These are phyloP conservation scores for Xylariaceae sp. DNA, from an alignment of 2,329 filamentous ascomycete species.

Conservation along the genomic window DNA sequence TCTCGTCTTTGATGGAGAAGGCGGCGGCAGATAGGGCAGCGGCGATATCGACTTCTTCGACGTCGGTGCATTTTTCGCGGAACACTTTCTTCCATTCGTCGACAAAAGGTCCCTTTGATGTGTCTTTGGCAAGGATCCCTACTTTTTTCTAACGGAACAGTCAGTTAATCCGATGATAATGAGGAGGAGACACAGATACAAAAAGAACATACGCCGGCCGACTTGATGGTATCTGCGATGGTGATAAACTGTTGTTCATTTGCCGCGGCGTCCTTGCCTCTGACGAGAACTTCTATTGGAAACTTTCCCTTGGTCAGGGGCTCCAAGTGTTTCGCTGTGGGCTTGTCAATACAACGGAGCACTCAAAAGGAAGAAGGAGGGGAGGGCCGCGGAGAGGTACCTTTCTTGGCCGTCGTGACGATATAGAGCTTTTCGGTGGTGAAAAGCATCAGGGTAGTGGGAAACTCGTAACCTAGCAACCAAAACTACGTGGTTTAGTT, in stretches of 20 bases:
- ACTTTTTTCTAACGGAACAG: conserved; percentile 66
- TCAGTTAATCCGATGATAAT: conserved; percentile 5
- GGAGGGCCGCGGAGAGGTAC: too few relatives aligned
- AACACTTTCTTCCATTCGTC: conserved; percentile 93
- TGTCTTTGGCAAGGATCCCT: conserved; percentile 79
- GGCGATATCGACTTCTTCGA: conserved; percentile 83
- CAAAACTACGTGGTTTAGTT: too few relatives aligned
- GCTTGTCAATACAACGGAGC: conserved; percentile 30
- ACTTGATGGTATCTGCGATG: conserved; percentile 81
- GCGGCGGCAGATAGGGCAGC: conserved; percentile 75
- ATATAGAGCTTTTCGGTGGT: conserved; percentile 85
- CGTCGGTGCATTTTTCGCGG: conserved; percentile 70
- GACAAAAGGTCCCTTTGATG: conserved; percentile 78
- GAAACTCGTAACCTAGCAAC: conserved; percentile 97
- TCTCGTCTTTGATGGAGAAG: conserved; percentile 91
- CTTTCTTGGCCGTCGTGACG: conserved; percentile 96
- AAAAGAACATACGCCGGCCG: conserved; percentile 63
- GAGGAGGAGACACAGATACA: too few relatives aligned
- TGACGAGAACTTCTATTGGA: conserved; percentile 83
- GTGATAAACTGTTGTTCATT: conserved; percentile 87
- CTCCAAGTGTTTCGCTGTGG: conserved; percentile 81
- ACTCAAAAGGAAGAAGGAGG: too few relatives aligned
- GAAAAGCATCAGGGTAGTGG: conserved; percentile 88
- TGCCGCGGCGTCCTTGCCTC: conserved; percentile 84
- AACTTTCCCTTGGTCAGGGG: conserved; percentile 87